These are phyloP conservation scores for Kodamaea jinghongensis DNA, from an alignment of 805 yeast genomes.

Conservation along the genomic window DNA sequence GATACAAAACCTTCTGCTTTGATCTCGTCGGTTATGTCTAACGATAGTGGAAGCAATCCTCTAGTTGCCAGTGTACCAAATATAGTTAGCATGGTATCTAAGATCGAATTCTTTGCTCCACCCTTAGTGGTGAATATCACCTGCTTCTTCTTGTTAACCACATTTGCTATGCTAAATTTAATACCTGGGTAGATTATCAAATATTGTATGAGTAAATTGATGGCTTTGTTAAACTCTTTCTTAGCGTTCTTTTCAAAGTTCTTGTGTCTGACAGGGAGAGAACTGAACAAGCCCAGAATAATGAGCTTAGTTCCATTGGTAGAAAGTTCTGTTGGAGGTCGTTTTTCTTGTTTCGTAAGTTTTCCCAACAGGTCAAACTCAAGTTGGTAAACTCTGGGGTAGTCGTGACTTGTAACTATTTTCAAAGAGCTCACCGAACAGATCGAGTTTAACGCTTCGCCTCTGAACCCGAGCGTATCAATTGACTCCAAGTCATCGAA, in stretches of 20 bases:
- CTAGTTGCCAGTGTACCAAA: conserved; percentile 67
- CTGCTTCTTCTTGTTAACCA: conserved; percentile 44
- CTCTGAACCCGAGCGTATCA: conserved; percentile 69
- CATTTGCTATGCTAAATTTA: conserved; percentile 59
- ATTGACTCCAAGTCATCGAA: conserved; percentile 56
- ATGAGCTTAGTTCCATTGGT: conserved; percentile 67
- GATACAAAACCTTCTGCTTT: conserved; percentile 64
- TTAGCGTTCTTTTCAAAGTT: conserved; percentile 66
- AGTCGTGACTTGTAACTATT: conserved; percentile 50
- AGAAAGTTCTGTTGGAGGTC: conserved; percentile 43
- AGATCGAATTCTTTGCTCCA: conserved; percentile 31
- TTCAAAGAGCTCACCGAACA: conserved; percentile 52
- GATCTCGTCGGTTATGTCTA: conserved; percentile 37
- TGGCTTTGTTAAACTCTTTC: conserved; percentile 69
- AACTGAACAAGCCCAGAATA: conserved; percentile 58
- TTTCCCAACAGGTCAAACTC: conserved; percentile 56
- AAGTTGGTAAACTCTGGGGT: conserved; percentile 59
- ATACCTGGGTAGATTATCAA: conserved; percentile 57
- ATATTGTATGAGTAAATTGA: conserved; percentile 63
- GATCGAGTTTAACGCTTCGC: conserved; percentile 75
- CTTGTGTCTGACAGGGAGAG: conserved; percentile 78
- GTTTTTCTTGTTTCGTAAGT: conserved; percentile 30
- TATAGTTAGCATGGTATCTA: conserved; percentile 59
- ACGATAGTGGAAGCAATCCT: conserved; percentile 52
- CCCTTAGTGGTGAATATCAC: conserved; percentile 61